Conservation (phyloP, 257 asterid species). For the Solanum rostratum region DNA sequence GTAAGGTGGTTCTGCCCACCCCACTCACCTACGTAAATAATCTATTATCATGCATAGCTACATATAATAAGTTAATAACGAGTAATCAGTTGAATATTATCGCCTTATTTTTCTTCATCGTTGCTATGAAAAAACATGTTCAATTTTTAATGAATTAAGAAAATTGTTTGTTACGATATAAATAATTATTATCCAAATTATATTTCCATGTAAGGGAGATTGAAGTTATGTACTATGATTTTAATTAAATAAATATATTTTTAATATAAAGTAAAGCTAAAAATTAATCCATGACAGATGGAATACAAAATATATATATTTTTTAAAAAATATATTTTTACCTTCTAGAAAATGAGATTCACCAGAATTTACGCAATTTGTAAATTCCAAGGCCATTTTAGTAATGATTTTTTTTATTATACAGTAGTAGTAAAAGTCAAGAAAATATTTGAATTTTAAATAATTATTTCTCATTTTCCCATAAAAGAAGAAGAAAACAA, state of each 20-base stretch:
- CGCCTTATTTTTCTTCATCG: too few species aligned
- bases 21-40: not conserved
- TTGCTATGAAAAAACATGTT: too few species aligned
- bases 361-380: not conserved
- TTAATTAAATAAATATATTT: not conserved
- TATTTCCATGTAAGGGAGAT: not conserved
- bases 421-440: too few species aligned
- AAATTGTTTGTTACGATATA: not conserved
- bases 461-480: not conserved
- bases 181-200: not conserved
- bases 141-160: not conserved
- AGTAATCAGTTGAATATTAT: too few species aligned
- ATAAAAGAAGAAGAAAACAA: not conserved
- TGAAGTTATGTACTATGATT: not conserved
- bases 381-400: not conserved
- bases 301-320: not conserved
- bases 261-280: not conserved
- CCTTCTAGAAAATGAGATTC: not conserved
- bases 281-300: not conserved
- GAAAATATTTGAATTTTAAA: not conserved
- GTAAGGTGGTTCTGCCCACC: too few species aligned
- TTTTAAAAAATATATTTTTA: not conserved
- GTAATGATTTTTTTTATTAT: too few species aligned
- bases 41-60: not conserved
- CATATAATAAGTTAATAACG: not conserved